These are phyloP conservation scores for Lasiodiplodia theobromae DNA, from an alignment of 2,329 filamentous ascomycete genomes.

Conservation along the genomic window DNA sequence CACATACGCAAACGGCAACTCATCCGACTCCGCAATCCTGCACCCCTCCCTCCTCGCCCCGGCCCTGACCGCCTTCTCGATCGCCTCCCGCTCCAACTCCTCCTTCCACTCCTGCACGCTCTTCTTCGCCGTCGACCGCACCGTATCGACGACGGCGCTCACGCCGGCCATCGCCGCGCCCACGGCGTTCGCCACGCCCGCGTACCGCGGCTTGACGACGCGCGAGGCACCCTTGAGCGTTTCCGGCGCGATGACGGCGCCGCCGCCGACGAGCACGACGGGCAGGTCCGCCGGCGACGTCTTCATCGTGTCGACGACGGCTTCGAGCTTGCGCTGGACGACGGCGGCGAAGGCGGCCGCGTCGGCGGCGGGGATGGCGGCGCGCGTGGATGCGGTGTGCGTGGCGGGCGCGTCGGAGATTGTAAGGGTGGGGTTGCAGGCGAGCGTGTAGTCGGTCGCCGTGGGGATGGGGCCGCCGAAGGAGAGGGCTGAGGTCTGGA, in stretches of 20 bases:
- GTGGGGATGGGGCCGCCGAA: slow-evolving; percentile 64
- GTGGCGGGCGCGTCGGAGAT: slow-evolving; percentile 34
- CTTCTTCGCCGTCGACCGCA: slow-evolving; percentile 36
- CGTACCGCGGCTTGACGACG: slow-evolving; percentile 59
- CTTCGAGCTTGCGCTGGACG: slow-evolving; percentile 58
- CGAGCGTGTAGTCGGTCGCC: slow-evolving; percentile 60
- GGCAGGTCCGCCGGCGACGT: slow-evolving; percentile 60
- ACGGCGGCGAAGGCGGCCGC: slow-evolving; percentile 38
- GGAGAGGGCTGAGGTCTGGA: slow-evolving; percentile 56
- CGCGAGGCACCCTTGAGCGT: slow-evolving; percentile 58
- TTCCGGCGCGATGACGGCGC: slow-evolving; percentile 60
- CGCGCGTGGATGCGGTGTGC: background rate
- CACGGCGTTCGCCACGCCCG: slow-evolving; percentile 66
- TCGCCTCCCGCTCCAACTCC: slow-evolving; percentile 51
- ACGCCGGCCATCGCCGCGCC: slow-evolving; percentile 66
- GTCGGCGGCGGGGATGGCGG: slow-evolving; percentile 32
- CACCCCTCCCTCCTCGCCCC: slow-evolving; percentile 49
- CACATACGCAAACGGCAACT: slow-evolving; percentile 44
- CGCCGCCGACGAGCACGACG: slow-evolving; percentile 65
- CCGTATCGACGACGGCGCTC: slow-evolving; percentile 60
- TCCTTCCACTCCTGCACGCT: slow-evolving; percentile 40
- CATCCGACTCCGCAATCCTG: slow-evolving; percentile 57
- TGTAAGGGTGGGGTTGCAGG: slow-evolving; percentile 35
- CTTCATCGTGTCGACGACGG: slow-evolving; percentile 64
- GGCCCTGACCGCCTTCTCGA: slow-evolving; percentile 44